Evolutionary conservation across 169 alveolate species (phyloP), one percentile per base, ranked within the genome.

Genomic region (Plasmodium knowlesi): DNA sequence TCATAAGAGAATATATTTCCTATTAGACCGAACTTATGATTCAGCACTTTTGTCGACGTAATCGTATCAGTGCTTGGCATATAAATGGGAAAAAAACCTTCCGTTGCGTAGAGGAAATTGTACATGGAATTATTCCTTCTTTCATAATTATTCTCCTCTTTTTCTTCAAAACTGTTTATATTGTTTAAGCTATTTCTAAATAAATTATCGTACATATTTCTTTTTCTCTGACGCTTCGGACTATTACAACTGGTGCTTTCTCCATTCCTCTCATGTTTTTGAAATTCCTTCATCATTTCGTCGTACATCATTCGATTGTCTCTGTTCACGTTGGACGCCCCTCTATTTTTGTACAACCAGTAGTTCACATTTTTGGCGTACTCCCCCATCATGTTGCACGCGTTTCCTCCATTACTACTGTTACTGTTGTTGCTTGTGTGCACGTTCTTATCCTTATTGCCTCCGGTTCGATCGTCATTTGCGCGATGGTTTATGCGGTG

Each of bases 1-100:
- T 83, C 94, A 81, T 93, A 92, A n/a, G 96, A 83, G 57, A 95
- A 94, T 28, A 93, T 78, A 46, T 88, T 84, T n/a, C 93, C 93
- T 14, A 90, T 83, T 37, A 92, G 67, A n/a, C 97, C 97, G 41
- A 84, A 74, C 74, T 92, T 85, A 72, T 91, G 95, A 41, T 84
- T 74, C 50, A 95, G 54, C 25, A 93, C 93, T 28, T 92, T 92
- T 6, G 94, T 88, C 32, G 94, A 43, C 25, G 94, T 88, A 16
- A 88, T 88, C 28, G 89, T 88, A 50, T 88, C 94, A 1, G 90
- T 79, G 22, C 37, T 54, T 22, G 94, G 89, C 94, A 88, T 88
- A 80, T 88, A 88, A 28, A 88, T 79, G 32, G 76, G 83, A 28
- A 79, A 88, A 88, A 88, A 88, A 0, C 73, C 76, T 78, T 88